Conservation (phyloP, 2,329 filamentous ascomycete species). For the Monosporascus ibericus region DNA sequence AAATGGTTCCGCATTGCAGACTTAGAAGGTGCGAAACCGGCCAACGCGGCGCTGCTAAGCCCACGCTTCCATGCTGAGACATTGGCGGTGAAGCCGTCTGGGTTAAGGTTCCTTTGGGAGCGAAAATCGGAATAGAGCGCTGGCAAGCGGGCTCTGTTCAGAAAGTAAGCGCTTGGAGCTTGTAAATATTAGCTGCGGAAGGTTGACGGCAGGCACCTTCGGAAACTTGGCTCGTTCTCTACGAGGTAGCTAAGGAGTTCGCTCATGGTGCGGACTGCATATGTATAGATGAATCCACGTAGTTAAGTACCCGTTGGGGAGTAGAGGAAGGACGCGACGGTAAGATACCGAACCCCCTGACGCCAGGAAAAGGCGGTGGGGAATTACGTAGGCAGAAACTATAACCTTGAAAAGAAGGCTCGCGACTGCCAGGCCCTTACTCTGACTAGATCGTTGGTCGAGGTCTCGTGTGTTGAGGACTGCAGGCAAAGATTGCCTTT, state of each 20-base stretch:
- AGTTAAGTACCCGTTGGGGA: no score
- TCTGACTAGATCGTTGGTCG: no score
- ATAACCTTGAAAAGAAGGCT: no score
- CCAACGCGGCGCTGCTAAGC: conserved; percentile 61
- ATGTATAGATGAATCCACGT: no score
- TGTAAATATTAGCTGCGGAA: no score
- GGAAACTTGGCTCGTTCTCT: conserved; percentile 55
- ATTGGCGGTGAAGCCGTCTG: conserved; percentile 80
- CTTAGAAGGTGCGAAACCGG: conserved; percentile 44
- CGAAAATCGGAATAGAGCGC: conserved; percentile 87
- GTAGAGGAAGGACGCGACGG: no score
- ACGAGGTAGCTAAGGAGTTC: conserved; percentile 64
- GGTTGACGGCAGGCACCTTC: conserved; percentile 35
- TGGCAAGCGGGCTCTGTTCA: conserved; percentile 63
- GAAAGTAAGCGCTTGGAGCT: neutral
- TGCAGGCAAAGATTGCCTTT: no score
- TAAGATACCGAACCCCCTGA: no score
- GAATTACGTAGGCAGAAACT: no score
- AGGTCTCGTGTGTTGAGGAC: no score
- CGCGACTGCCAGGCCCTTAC: no score
- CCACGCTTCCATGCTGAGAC: conserved; percentile 72
- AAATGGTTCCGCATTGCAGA: conserved; percentile 41
- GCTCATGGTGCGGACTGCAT: conserved; percentile 40
- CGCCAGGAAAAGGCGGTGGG: no score
- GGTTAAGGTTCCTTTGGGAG: conserved; percentile 67